Evolutionary conservation across 768 basidiomycete species (phyloP).

Genomic region (Gyrodon lividus): DNA sequence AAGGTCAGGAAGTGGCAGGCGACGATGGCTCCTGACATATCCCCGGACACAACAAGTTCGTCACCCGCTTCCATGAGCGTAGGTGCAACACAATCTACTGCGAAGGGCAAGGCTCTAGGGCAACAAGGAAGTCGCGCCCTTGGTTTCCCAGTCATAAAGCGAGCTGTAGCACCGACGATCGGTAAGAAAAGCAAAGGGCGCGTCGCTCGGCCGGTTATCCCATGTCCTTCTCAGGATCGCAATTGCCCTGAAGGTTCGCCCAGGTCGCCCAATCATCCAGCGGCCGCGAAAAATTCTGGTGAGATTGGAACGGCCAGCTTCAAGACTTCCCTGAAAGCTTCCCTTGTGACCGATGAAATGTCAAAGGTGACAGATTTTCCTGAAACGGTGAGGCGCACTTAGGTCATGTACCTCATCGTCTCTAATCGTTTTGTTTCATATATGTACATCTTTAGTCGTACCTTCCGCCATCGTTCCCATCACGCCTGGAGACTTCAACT

Average conservation of each 20-base stretch:
- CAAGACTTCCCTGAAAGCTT: conserved; percentile 3
- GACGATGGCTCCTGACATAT: conserved; percentile 20
- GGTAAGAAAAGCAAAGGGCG: conserved; percentile 23
- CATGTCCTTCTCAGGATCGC: conserved; percentile 5
- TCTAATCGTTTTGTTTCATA: conserved; percentile 15
- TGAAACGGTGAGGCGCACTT: conserved; percentile 35
- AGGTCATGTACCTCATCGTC: conserved; percentile 1
- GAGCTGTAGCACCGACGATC: conserved; percentile 20
- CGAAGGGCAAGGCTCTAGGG: conserved; percentile 20
- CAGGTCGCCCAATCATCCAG: conserved; percentile 8
- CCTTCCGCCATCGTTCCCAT: conserved; percentile 56
- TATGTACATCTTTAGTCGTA: conserved; percentile 35
- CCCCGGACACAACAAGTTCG: conserved; percentile 9
- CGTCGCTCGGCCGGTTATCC: conserved; percentile 1
- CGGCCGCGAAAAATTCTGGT: not conserved
- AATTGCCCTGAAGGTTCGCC: conserved; percentile 8
- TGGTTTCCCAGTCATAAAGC: conserved; percentile 46
- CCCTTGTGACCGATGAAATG: conserved; percentile 3
- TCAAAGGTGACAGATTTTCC: conserved; percentile 35
- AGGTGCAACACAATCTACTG: not conserved
- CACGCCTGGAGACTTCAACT: conserved; percentile 53
- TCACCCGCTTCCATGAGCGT: conserved; percentile 5
- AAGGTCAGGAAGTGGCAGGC: conserved; percentile 39
- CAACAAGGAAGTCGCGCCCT: conserved; percentile 30
- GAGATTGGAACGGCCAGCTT: conserved; percentile 2